phyloP scores from a whole-genome alignment of 139 green algal species.

The Mesostigma viride region DNA sequence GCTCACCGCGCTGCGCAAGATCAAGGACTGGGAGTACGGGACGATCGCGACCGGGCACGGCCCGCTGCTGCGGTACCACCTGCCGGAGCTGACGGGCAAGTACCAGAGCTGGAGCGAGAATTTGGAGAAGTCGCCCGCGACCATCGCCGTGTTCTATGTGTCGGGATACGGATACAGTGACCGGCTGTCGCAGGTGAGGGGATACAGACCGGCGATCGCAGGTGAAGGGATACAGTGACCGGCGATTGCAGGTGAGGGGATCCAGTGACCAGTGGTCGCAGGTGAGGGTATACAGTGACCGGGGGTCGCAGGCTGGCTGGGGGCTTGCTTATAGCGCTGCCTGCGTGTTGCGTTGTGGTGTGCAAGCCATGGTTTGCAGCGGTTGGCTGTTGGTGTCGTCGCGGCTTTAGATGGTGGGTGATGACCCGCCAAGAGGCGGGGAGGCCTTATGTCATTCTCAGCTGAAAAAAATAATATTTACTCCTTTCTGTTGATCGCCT shows the following conservation, averaged over 20 bases:
- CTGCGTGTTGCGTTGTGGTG: too few species aligned
- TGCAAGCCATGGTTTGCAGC: too few species aligned
- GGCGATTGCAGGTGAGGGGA: too few species aligned
- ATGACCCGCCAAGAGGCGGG: too few species aligned
- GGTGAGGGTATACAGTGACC: too few species aligned
- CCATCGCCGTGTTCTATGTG: constrained; percentile 72
- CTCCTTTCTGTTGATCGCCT: too few species aligned
- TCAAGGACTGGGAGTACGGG: constrained; percentile 41
- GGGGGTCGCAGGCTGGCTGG: too few species aligned
- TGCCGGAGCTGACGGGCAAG: constrained; percentile 57
- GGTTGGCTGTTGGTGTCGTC: background rate
- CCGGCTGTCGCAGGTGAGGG: constrained; percentile 47
- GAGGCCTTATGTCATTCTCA: too few species aligned
- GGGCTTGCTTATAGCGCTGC: too few species aligned
- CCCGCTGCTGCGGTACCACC: constrained; percentile 42
- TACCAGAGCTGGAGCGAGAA: constrained; percentile 15
- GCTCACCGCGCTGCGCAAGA: constrained; percentile 76
- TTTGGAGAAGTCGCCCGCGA: constrained; percentile 51
- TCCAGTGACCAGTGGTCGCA: too few species aligned
- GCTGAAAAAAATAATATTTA: too few species aligned
- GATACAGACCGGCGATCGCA: constrained; percentile 7
- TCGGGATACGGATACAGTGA: constrained; percentile 87
- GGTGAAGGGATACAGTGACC: background rate
- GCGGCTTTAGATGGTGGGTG: background rate
- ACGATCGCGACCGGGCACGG: constrained; percentile 78